These are phyloP conservation scores for Nissolia schottii DNA, from an alignment of 306 rosid genomes.

Conservation along the genomic window DNA sequence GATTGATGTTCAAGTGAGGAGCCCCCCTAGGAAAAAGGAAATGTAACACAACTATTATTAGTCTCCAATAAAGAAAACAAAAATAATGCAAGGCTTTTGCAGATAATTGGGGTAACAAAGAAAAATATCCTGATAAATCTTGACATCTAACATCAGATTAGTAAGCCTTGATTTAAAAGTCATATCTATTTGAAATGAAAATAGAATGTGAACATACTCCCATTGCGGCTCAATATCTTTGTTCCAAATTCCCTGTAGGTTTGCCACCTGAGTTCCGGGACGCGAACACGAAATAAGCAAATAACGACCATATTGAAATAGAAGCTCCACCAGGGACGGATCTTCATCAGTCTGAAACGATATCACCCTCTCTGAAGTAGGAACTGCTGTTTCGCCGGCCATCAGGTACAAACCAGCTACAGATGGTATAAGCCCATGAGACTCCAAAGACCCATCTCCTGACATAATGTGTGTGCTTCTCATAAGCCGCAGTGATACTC, in stretches of 20 bases:
- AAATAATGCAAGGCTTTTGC: constrained; percentile 3
- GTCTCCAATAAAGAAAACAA: not conserved
- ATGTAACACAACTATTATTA: constrained; percentile 9
- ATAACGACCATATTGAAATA: constrained; percentile 82
- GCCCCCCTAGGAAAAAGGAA: constrained; percentile 56
- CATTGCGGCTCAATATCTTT: constrained; percentile 56
- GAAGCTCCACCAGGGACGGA: constrained; percentile 68
- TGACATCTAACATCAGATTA: not conserved
- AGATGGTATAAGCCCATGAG: not conserved
- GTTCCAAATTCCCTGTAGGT: constrained; percentile 88
- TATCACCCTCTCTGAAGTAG: constrained; percentile 73
- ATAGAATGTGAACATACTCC: constrained; percentile 46
- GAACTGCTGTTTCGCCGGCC: constrained; percentile 22
- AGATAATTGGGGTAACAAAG: not conserved
- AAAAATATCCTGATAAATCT: not conserved
- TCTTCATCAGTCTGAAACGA: constrained; percentile 73
- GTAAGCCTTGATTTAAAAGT: not conserved
- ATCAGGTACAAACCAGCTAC: not conserved
- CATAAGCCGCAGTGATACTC: constrained; percentile 61
- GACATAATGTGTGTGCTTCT: constrained; percentile 27
- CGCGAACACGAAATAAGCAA: constrained; percentile 72
- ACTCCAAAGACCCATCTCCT: constrained; percentile 19
- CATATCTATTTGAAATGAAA: constrained; percentile 11
- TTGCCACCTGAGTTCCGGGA: constrained; percentile 71
- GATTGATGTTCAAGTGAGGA: constrained; percentile 77